Percentiles rank a stretch among this genome's conserved stretches.
These are phyloP conservation scores for Debaryomyces maramus DNA, from an alignment of 805 yeast genomes.

Conservation along the genomic window DNA sequence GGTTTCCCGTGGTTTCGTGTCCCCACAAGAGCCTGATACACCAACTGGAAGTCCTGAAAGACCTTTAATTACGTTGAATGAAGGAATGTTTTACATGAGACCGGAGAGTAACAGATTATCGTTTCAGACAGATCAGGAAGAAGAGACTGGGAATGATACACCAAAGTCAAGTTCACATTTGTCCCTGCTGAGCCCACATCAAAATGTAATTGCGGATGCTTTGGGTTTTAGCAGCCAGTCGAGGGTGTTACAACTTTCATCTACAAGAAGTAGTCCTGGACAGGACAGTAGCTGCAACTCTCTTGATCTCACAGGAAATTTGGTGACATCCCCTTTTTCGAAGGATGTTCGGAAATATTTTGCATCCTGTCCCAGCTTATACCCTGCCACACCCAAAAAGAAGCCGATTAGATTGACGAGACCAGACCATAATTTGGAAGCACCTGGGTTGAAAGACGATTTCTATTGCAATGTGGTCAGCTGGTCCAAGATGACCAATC, in stretches of 20 bases:
- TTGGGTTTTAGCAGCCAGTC: slow-evolving; percentile 43
- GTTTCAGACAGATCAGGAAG: background rate
- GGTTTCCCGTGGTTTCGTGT: background rate
- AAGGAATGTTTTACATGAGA: slow-evolving; percentile 3
- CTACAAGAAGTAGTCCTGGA: slow-evolving; percentile 3
- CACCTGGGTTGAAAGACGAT: slow-evolving; percentile 73
- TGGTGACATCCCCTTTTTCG: slow-evolving; percentile 12
- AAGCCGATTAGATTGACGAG: background rate
- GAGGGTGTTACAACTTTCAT: slow-evolving; percentile 41
- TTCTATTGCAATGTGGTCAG: slow-evolving; percentile 74
- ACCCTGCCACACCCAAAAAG: background rate
- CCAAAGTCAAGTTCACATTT: slow-evolving; percentile 8
- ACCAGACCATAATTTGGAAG: slow-evolving; percentile 30
- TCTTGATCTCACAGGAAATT: slow-evolving; percentile 17
- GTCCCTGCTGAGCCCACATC: slow-evolving; percentile 23
- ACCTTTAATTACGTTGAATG: background rate
- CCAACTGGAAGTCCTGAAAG: background rate
- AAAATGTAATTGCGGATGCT: slow-evolving; percentile 49
- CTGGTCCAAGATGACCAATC: slow-evolving; percentile 58
- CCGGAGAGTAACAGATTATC: background rate
- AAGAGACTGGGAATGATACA: background rate
- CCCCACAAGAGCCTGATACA: background rate
- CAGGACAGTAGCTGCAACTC: slow-evolving; percentile 6
- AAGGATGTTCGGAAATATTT: slow-evolving; percentile 9
- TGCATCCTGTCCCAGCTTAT: slow-evolving; percentile 5